Conservation (phyloP, 768 basidiomycete genomes). For the Suillus subalutaceus region DNA sequence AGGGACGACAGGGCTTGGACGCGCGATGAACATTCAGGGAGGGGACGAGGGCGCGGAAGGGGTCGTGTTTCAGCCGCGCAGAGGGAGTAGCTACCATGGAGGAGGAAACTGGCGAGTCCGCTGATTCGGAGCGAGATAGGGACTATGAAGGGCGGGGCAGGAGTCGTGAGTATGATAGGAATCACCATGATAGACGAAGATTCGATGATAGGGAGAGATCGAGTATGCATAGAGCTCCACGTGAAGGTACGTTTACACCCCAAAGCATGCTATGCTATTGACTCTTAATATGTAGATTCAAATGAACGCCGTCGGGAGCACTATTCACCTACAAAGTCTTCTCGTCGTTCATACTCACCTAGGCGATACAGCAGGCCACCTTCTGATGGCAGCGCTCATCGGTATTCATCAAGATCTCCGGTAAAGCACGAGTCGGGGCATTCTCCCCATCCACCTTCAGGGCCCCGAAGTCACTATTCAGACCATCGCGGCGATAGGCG, state of each 20-base stretch:
- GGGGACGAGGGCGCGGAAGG: slow-evolving; percentile 3
- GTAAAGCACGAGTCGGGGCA: background rate
- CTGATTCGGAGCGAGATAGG: slow-evolving; percentile 28
- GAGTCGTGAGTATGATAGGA: slow-evolving; percentile 23
- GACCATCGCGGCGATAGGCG: background rate
- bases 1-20: slow-evolving; percentile 13
- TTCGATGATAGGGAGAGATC: slow-evolving; percentile 4
- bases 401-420: slow-evolving; percentile 2
- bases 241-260: background rate
- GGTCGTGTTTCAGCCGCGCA: background rate
- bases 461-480: background rate
- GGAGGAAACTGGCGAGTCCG: background rate
- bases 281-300: background rate
- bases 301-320: background rate
- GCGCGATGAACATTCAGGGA: background rate
- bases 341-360: background rate
- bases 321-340: background rate
- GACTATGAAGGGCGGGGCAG: slow-evolving; percentile 17
- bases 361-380: background rate
- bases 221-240: background rate
- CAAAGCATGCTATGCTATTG: background rate
- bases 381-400: background rate
- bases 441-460: slow-evolving; percentile 3
- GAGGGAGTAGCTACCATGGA: slow-evolving; percentile 10
- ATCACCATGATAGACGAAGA: slow-evolving; percentile 11